Base-by-base conservation (phyloP, 2,329 filamentous ascomycete species). In the Aspergillus awamori region DNA sequence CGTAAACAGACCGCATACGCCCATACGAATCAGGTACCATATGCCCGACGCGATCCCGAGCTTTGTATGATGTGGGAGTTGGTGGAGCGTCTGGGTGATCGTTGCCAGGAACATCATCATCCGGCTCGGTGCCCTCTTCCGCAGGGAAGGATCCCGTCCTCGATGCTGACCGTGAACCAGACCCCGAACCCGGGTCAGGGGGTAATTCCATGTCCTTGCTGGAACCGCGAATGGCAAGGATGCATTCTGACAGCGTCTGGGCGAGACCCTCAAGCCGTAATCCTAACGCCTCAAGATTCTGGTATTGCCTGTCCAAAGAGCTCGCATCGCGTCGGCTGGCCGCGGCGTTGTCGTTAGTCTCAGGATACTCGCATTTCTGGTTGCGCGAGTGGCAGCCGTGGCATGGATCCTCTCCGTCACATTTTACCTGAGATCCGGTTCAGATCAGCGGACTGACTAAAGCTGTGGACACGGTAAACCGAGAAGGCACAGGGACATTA, bases 311-410 rank as follows among this genome's bases (percentile, higher is more conserved):
- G n/a, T 43, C 39, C 3, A 43, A 43, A 20, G 39, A 43, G 39
- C 17, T 43, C 3, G 39, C 24, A 17, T n/a, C 45, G 24, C 41
- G 54, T 20, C 54, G 54, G 26, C 24, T 57, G 13, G 41, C 6
- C 2, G 54, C 43, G 2, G 41, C 54, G 49, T 57, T 57, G 20
- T 57, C 43, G 33, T 57, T 48, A 17, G 28, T 49, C 2, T 57
- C 28, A 24, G 43, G 41, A 22, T 36, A 57, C 8, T 57, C 39
- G 54, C 39, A 57, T 5, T 47, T 13, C 26, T 57, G 43, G 20
- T 57, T 45, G 15, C 54, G 24, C 13, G 28, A 57, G 15, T 57
- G 54, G 41, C 54, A 57, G n/a, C 47, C 47, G 13, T 47, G 38
- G 41, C 39, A 45, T 20, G 39, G 41, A 3, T 57, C 54, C n/a